Conservation (phyloP, 108 stramenopile genomes). For the Skeletonema tropicum region DNA sequence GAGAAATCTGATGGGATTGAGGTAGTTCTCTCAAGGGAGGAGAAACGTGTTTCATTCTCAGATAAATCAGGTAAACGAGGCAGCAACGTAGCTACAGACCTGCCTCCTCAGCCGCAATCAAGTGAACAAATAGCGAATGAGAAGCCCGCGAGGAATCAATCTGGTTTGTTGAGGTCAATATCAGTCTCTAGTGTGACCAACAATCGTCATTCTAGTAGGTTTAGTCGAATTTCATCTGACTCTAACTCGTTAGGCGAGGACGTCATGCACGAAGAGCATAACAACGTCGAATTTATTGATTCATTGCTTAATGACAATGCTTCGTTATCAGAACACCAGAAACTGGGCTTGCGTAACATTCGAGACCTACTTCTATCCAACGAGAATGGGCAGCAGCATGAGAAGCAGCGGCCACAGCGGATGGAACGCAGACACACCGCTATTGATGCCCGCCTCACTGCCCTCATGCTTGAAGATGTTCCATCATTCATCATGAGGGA, state of each 20-base stretch:
- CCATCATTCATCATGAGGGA: conserved; percentile 28
- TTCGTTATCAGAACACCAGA: conserved; percentile 20
- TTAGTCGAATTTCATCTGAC: not conserved
- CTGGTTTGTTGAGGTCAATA: not conserved
- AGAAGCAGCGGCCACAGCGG: not conserved
- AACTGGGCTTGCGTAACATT: conserved; percentile 11
- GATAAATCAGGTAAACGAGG: not conserved
- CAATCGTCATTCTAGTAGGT: not conserved
- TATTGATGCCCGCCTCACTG: not conserved
- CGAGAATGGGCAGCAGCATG: not conserved
- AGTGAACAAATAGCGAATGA: not conserved
- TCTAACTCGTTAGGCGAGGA: not conserved
- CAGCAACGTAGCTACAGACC: not conserved
- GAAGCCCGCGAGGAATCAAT: not conserved
- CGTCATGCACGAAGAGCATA: not conserved
- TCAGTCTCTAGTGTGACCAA: not conserved
- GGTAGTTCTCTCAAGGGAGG: not conserved
- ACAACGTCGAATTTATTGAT: conserved; percentile 23
- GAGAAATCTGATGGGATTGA: not conserved
- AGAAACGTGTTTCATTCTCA: conserved; percentile 3
- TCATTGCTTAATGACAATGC: conserved; percentile 10
- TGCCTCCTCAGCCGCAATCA: not conserved
- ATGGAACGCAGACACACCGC: conserved; percentile 25
- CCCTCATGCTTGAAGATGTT: conserved; percentile 15
- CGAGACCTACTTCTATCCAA: conserved; percentile 10